These are phyloP conservation scores for Solanum chacoense DNA, from an alignment of 305 asterid species.

Conservation along the genomic window DNA sequence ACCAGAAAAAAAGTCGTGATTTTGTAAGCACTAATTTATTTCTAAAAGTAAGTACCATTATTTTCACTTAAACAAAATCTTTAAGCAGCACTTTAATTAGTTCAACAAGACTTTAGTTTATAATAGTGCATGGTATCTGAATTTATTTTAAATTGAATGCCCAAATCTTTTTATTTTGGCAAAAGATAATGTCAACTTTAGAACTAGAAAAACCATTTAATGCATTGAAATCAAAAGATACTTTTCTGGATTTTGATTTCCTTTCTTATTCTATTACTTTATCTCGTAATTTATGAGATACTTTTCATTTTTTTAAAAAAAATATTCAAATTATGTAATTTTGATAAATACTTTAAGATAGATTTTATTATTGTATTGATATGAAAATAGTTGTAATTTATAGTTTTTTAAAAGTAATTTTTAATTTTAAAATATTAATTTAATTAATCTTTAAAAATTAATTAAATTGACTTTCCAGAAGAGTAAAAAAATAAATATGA, in stretches of 20 bases:
- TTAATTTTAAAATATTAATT: background rate
- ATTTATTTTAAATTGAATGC: background rate
- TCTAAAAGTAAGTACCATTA: background rate
- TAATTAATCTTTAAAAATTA: background rate
- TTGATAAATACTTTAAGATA: background rate
- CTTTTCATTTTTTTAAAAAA: background rate
- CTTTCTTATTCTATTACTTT: background rate
- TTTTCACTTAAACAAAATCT: background rate
- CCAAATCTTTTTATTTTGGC: background rate
- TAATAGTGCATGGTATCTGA: background rate
- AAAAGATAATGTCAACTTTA: background rate
- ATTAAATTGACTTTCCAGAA: background rate
- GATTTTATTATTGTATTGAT: background rate
- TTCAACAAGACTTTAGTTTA: background rate
- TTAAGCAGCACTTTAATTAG: background rate
- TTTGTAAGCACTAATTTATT: background rate
- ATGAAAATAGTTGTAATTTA: background rate
- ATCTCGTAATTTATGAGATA: background rate
- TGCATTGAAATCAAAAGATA: background rate
- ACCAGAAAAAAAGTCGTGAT: background rate
- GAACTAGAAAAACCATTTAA: background rate
- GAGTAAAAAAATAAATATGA: background rate
- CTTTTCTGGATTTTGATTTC: background rate
- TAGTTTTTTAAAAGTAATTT: background rate
- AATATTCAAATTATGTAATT: background rate